A percentile compares a stretch with the other conserved stretches of the same genome.
Evolutionary conservation across 306 rosid species (phyloP).

Genomic region (Quercus alba): DNA sequence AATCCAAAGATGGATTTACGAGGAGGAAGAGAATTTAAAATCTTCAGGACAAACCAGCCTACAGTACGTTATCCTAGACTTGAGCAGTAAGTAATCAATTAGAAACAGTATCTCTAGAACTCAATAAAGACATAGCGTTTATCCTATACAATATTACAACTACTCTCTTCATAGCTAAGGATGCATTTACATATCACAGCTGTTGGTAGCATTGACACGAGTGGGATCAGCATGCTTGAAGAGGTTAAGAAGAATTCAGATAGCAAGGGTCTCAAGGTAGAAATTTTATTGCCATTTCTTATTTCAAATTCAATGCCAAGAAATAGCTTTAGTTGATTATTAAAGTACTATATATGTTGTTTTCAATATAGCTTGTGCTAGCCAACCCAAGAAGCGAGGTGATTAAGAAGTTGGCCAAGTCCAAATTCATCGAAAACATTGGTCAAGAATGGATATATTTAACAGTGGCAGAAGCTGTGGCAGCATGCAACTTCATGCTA

Average conservation of each 20-base stretch:
- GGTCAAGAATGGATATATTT: constrained; percentile 79
- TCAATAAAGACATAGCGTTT: neutral
- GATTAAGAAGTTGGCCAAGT: constrained; percentile 89
- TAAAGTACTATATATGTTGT: neutral
- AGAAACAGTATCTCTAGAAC: neutral
- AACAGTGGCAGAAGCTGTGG: constrained; percentile 86
- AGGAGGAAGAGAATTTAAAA: constrained; percentile 81
- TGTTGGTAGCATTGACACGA: constrained; percentile 93
- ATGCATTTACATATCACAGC: constrained; percentile 41
- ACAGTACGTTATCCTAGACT: constrained; percentile 69
- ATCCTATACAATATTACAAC: neutral
- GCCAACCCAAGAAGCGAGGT: constrained; percentile 89
- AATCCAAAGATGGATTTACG: constrained; percentile 90
- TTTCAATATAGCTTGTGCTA: constrained; percentile 53
- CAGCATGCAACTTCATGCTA: constrained; percentile 74
- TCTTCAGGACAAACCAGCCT: constrained; percentile 60
- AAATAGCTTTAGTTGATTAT: neutral
- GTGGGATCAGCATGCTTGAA: constrained; percentile 96
- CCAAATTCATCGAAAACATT: constrained; percentile 51
- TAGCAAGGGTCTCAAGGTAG: constrained; percentile 76
- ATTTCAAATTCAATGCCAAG: neutral
- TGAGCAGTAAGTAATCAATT: constrained; percentile 52
- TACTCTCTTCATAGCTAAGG: neutral
- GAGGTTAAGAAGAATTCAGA: constrained; percentile 74
- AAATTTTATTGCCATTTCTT: neutral